phyloP scores from a whole-genome alignment of 2,329 filamentous ascomycete genomes.

The Aspergillus melleus region DNA sequence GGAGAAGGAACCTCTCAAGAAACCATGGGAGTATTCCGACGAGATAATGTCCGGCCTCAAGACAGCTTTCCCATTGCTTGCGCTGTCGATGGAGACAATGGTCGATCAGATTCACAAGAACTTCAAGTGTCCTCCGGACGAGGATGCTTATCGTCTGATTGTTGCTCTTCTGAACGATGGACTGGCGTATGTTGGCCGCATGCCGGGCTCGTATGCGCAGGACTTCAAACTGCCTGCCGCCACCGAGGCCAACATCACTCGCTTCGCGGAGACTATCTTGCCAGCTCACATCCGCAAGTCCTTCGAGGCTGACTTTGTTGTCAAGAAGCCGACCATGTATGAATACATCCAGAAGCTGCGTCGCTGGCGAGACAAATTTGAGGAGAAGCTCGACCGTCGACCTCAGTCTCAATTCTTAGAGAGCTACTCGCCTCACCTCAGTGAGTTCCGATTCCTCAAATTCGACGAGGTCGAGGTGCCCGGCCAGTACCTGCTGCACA shows the following conservation, averaged over 20 bases:
- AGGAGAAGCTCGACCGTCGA: constrained; percentile 91
- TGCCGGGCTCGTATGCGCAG: constrained; percentile 80
- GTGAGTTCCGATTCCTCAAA: constrained; percentile 95
- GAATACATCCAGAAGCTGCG: constrained; percentile 98
- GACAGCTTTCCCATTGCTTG: constrained; percentile 92
- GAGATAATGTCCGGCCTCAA: constrained; percentile 95
- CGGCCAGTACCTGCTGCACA: constrained; percentile 93
- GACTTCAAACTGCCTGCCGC: constrained; percentile 86
- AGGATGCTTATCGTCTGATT: constrained; percentile 95
- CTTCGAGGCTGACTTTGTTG: constrained; percentile 96
- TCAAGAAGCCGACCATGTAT: constrained; percentile 93
- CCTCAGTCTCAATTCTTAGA: constrained; percentile 74
- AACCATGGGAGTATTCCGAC: constrained; percentile 94
- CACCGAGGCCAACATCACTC: constrained; percentile 93
- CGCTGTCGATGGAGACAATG: constrained; percentile 99
- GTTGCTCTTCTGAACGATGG: constrained; percentile 97
- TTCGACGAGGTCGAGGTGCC: constrained; percentile 98
- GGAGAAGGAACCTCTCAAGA: constrained; percentile 59
- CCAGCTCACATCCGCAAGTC: constrained; percentile 92
- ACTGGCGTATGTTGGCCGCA: constrained; percentile 84
- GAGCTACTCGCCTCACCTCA: constrained; percentile 83
- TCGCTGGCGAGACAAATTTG: constrained; percentile 95
- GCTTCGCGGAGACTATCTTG: constrained; percentile 94
- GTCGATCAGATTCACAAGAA: constrained; percentile 98
- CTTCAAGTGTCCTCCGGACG: constrained; percentile 97